Conservation (phyloP, 805 yeast species). For the Nakazawaea holstii region DNA sequence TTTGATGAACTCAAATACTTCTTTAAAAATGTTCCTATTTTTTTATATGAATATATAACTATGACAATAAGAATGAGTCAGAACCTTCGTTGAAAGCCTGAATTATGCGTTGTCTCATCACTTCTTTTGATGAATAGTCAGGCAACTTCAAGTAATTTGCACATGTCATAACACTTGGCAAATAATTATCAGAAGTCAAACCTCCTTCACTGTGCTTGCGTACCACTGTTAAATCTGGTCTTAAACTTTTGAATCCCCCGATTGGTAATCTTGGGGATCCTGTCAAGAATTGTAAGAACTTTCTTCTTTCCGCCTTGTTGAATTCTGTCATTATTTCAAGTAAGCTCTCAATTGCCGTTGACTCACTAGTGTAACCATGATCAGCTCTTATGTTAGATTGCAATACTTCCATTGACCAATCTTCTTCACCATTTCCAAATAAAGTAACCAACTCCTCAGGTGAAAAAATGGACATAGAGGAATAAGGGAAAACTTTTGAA, state of each 20-base stretch:
- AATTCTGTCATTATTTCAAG: constrained; percentile 59
- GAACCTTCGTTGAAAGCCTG: constrained; percentile 87
- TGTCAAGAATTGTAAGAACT: constrained; percentile 80
- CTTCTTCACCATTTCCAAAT: constrained; percentile 79
- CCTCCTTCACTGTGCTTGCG: constrained; percentile 75
- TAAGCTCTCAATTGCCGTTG: constrained; percentile 54
- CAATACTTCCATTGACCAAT: constrained; percentile 72
- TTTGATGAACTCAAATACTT: background rate
- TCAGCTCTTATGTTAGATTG: constrained; percentile 67
- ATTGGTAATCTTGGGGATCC: constrained; percentile 92
- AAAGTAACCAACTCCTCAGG: constrained; percentile 67
- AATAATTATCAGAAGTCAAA: constrained; percentile 62
- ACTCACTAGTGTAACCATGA: constrained; percentile 80
- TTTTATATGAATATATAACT: constrained; percentile 3
- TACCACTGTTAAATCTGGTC: constrained; percentile 85
- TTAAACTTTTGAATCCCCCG: constrained; percentile 83
- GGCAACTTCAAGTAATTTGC: constrained; percentile 92
- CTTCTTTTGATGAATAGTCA: constrained; percentile 57
- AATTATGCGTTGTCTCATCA: constrained; percentile 51
- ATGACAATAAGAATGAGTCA: constrained; percentile 79
- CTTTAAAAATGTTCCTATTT: background rate
- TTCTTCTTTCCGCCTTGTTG: constrained; percentile 49
- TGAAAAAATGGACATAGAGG: constrained; percentile 64
- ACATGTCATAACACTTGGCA: constrained; percentile 98
- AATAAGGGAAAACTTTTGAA: constrained; percentile 74